A percentile compares a stretch with the other conserved stretches of the same genome.
These are phyloP conservation scores for Colletotrichum falcatum DNA, from an alignment of 2,329 filamentous ascomycete species.

Conservation along the genomic window DNA sequence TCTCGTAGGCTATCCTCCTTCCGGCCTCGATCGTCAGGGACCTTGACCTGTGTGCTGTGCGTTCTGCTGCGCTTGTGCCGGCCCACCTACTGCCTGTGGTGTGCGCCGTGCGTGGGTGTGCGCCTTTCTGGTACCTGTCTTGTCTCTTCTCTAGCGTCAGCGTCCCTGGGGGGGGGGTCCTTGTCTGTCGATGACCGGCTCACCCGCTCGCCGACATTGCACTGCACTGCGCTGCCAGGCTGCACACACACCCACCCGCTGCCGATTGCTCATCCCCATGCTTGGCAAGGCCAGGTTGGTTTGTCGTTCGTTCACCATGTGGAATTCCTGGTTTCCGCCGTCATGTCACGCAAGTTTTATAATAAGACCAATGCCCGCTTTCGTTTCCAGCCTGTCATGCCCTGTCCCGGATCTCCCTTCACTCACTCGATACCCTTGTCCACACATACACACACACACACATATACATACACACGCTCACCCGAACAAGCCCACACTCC, in stretches of 20 bases:
- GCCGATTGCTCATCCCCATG: slow-evolving; percentile 38
- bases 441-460: background rate
- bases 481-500: slow-evolving; percentile 17
- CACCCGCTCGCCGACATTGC: background rate
- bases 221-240: background rate
- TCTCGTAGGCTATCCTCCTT: slow-evolving; percentile 32
- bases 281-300: slow-evolving; percentile 34
- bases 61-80: slow-evolving; percentile 13
- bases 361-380: slow-evolving; percentile 39
- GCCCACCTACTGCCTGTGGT: background rate
- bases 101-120: slow-evolving; percentile 15
- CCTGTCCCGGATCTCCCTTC: slow-evolving; percentile 21
- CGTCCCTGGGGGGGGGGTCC: background rate
- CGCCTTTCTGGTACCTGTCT: slow-evolving; percentile 29
- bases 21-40: slow-evolving; percentile 40
- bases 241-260: background rate
- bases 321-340: slow-evolving; percentile 30
- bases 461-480: background rate
- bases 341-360: slow-evolving; percentile 36
- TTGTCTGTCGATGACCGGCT: background rate
- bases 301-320: slow-evolving; percentile 17
- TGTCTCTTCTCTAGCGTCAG: slow-evolving; percentile 30
- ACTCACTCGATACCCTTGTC: slow-evolving; percentile 30
- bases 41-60: slow-evolving; percentile 34
- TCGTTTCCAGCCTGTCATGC: slow-evolving; percentile 23